Evolutionary conservation across 2,329 filamentous ascomycete species (phyloP).

Genomic region (Trichoderma oligosporum): DNA sequence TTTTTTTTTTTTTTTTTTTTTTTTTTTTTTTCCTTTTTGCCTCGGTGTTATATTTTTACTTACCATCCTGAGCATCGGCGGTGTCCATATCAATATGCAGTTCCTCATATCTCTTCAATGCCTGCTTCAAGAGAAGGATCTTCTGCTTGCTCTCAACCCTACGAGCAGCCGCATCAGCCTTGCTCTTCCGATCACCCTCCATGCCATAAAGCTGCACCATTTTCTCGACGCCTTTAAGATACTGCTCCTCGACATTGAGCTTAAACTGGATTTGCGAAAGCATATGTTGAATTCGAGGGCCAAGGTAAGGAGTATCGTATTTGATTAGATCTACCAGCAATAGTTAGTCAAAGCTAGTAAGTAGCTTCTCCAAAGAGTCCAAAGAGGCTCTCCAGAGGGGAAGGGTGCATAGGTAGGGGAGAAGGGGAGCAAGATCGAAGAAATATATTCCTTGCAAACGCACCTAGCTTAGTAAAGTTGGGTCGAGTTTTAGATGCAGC

Average conservation of each 20-base stretch:
- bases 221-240: constrained; percentile 97
- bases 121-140: constrained; percentile 91
- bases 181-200: constrained; percentile 95
- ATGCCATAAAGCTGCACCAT: constrained; percentile 98
- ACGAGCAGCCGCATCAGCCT: constrained; percentile 83
- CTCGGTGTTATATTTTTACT: constrained; percentile 28
- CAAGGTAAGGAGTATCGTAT: constrained; percentile 93
- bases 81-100: constrained; percentile 90
- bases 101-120: constrained; percentile 94
- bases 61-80: constrained; percentile 76
- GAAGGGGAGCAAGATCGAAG: not conserved
- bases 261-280: constrained; percentile 98
- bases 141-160: constrained; percentile 96
- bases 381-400: not conserved
- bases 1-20: too few species aligned
- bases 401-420: not conserved
- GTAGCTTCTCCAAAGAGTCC: not conserved
- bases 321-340: constrained; percentile 78
- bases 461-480: constrained; percentile 96
- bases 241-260: constrained; percentile 96
- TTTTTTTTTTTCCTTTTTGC: not conserved
- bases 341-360: constrained; percentile 2
- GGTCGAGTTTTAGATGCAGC: constrained; percentile 69
- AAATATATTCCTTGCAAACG: constrained; percentile 29
- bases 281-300: constrained; percentile 98